A percentile compares a stretch with the other conserved stretches of the same genome.
These are phyloP conservation scores for Amphibolis antarctica DNA, from an alignment of 106 monocot genomes.

Conservation along the genomic window DNA sequence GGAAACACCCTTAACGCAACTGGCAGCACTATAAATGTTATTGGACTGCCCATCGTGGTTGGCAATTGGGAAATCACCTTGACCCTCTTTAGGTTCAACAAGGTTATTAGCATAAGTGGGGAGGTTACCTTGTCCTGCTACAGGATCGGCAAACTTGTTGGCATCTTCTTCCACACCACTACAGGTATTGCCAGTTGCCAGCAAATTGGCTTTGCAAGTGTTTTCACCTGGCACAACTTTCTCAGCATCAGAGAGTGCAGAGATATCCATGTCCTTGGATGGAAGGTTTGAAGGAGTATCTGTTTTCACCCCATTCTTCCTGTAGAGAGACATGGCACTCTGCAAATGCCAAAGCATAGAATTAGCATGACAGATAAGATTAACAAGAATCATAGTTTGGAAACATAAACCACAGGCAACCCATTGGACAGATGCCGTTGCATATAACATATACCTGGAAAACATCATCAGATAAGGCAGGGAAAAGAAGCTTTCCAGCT, in stretches of 20 bases:
- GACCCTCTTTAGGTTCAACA: too few relatives aligned
- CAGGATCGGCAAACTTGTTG: not conserved
- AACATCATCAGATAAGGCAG: conserved; percentile 22
- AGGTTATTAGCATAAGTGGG: too few relatives aligned
- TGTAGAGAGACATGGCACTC: conserved; percentile 65
- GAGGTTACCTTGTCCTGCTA: too few relatives aligned
- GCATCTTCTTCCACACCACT: conserved; percentile 3
- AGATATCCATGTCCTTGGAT: not conserved
- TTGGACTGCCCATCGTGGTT: not conserved
- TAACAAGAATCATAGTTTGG: not conserved
- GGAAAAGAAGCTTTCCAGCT: conserved; percentile 16
- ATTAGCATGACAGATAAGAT: not conserved
- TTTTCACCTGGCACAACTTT: not conserved
- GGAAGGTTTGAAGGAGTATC: not conserved
- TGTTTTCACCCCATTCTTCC: conserved; percentile 28
- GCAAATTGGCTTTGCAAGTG: not conserved
- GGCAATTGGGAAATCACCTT: too few relatives aligned
- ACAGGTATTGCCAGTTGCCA: not conserved
- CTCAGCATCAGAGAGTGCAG: too few relatives aligned
- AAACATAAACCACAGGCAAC: not conserved
- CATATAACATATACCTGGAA: conserved; percentile 40
- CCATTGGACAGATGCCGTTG: not conserved
- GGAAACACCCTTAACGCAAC: not conserved
- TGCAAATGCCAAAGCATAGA: conserved; percentile 19
- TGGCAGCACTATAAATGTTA: not conserved